Percentiles rank a stretch among this genome's conserved stretches.
Conservation (phyloP, 345 rosid genomes). For the Erysimum cheiranthoides region DNA sequence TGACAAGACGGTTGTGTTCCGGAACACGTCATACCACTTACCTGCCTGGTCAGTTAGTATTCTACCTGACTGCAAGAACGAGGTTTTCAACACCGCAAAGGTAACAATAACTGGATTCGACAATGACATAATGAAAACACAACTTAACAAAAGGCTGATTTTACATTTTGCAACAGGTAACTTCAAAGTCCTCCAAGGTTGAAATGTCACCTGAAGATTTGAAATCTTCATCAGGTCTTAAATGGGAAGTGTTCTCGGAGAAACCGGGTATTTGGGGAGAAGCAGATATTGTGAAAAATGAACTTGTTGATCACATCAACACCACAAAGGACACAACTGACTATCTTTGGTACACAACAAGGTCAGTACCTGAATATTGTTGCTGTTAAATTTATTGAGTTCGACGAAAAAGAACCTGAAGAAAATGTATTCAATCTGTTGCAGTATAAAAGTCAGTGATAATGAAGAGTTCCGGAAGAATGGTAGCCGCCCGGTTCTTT, state of each 20-base stretch:
- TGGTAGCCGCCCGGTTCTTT: constrained; percentile 62
- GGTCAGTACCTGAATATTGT: constrained; percentile 53
- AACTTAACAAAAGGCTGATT: neutral
- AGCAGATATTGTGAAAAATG: constrained; percentile 62
- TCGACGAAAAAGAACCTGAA: constrained; percentile 20
- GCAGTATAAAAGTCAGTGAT: constrained; percentile 63
- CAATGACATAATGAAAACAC: neutral
- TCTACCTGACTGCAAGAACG: constrained; percentile 91
- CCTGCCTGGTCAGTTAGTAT: constrained; percentile 99
- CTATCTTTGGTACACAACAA: constrained; percentile 96
- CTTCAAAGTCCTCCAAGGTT: constrained; percentile 64
- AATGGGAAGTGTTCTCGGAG: constrained; percentile 80
- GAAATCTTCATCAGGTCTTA: constrained; percentile 54
- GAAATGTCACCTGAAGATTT: constrained; percentile 83
- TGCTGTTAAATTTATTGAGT: neutral
- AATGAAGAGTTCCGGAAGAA: constrained; percentile 66
- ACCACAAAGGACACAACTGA: constrained; percentile 84
- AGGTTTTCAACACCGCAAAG: constrained; percentile 81
- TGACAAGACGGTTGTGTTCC: constrained; percentile 64
- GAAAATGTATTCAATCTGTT: constrained; percentile 32
- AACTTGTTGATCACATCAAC: constrained; percentile 82
- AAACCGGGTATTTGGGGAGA: constrained; percentile 81
- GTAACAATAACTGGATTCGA: constrained; percentile 44
- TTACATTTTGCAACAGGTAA: constrained; percentile 57
- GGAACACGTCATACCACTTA: constrained; percentile 64